Conservation (phyloP, 1,139 yeast genomes). For the Lodderomyces margitis region DNA sequence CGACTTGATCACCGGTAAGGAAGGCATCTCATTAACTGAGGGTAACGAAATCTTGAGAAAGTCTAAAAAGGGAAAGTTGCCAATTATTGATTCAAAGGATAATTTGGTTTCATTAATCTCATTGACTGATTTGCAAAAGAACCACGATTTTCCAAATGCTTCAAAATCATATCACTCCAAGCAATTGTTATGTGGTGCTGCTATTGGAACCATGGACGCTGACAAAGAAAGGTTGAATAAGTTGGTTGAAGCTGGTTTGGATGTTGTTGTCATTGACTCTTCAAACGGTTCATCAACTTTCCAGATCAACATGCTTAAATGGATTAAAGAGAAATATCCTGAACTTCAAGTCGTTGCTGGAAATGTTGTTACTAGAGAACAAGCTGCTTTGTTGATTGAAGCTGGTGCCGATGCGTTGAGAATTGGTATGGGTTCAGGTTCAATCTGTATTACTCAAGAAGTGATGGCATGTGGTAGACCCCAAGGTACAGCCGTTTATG, state of each 20-base stretch:
- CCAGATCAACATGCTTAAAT: constrained; percentile 90
- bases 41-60: constrained; percentile 89
- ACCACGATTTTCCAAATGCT: constrained; percentile 89
- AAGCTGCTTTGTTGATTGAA: constrained; percentile 91
- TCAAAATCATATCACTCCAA: constrained; percentile 90
- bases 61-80: constrained; percentile 97
- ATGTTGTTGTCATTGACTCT: constrained; percentile 92
- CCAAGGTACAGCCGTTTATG: constrained; percentile 95
- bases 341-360: constrained; percentile 91
- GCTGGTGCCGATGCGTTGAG: constrained; percentile 99
- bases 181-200: constrained; percentile 98
- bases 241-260: constrained; percentile 95
- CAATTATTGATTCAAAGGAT: constrained; percentile 78
- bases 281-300: constrained; percentile 96
- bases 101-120: constrained; percentile 85
- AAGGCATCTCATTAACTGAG: constrained; percentile 76
- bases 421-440: constrained; percentile 99
- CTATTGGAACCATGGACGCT: constrained; percentile 89
- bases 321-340: constrained; percentile 82
- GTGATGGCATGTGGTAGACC: constrained; percentile 99
- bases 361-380: constrained; percentile 98
- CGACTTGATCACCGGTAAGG: constrained; percentile 78
- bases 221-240: constrained; percentile 81
- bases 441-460: constrained; percentile 98
- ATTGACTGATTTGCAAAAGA: constrained; percentile 95